Evolutionary conservation across 2,329 filamentous ascomycete genomes (phyloP), one percentile per base, ranked within the genome.

Genomic region (Trichoderma sp.): DNA sequence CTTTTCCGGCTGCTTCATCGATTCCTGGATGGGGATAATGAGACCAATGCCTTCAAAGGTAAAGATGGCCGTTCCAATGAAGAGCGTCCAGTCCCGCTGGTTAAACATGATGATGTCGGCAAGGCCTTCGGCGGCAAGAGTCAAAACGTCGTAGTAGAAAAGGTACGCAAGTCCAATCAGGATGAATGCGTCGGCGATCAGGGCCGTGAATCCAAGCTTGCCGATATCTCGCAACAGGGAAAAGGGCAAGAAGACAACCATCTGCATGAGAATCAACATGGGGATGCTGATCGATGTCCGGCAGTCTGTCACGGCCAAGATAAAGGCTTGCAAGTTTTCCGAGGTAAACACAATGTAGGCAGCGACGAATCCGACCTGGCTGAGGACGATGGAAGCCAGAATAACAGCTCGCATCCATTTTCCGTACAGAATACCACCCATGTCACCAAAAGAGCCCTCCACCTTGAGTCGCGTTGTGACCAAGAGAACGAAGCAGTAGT

Each of bases 21-120:
- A 97, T 78, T 97, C 95, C 82, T 99, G 97, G 73, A 99, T 98
- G 0, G 97, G 96, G 74, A 99, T 98, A 81, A 99, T 97, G 63
- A 99, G 89, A 13, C 96, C 97, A 73, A 99, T 97, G 32, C 96
- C 96, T 80, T 99, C 96, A 79, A 98, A 99, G 0, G 96, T 98
- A 84, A 99, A 99, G 80, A 99, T 98, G 32, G 97, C 96, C 0
- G 97, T 99, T 73, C 96, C 97, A 77, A 99, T 99, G 81, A 99
- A 98, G 5, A 99, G 87, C 0, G 96, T 97, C 96, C 97, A 99
- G 80, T 94, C 92, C 73, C 92, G 90, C 53, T 91, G 82, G 84
- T 99, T 99, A 87, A 99, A 98, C 78, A 92, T 87, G 76, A 92
- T 88, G 78, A 98, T 95, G 79, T 99, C 96, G 6, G 94, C 88